Evolutionary conservation across 495 filamentous ascomycete genomes (phyloP), one percentile per base, ranked within the genome.

Genomic region (Apodospora peruviana): DNA sequence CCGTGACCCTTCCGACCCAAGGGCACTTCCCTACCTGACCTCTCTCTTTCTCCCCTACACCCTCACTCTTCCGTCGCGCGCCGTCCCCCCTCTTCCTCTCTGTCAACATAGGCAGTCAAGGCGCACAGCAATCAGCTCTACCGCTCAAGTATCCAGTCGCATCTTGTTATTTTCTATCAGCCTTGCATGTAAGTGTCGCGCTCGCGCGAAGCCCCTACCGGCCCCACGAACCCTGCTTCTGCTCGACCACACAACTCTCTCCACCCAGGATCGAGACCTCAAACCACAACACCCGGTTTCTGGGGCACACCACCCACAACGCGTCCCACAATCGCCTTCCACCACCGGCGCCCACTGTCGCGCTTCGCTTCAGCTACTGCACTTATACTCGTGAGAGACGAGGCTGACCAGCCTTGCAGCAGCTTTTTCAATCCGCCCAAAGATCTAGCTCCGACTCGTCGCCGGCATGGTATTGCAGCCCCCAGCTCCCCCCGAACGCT

Each of bases 401-500:
- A 66, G 70, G 64, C 67, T 68, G 65, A 66, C 63, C 64, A 67
- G 67, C 61, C 67, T 68, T 64, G 61, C 65, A 70, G 57, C 47
- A 51, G 43, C 47, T 55, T 40, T 50, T 47, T 47, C 57, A 19
- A n/a, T 23, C 11, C 43, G 36, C 51, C 55, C 40, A 51, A 46
- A 5, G 19, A 21, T 43, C 40, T 16, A 20, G n/a, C 16, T 19
- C 43, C 18, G 43, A 12, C 25, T 8, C 44, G 27, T 21, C 43
- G 18, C 53, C 46, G 48, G 50, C 56, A 65, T 66, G 67, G 67
- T 67, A 64, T 24, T 29, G 38, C 21, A 5, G 10, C 42, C 36
- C 27, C 27, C 19, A 40, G 41, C 55, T 60, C 29, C 58, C 51
- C 34, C 45, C 32, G 20, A 24, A n/a, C n/a, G n/a, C n/a, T n/a